Evolutionary conservation across 2,329 filamentous ascomycete genomes (phyloP), one percentile per base, ranked within the genome.

Genomic region (Exophiala mesophila): DNA sequence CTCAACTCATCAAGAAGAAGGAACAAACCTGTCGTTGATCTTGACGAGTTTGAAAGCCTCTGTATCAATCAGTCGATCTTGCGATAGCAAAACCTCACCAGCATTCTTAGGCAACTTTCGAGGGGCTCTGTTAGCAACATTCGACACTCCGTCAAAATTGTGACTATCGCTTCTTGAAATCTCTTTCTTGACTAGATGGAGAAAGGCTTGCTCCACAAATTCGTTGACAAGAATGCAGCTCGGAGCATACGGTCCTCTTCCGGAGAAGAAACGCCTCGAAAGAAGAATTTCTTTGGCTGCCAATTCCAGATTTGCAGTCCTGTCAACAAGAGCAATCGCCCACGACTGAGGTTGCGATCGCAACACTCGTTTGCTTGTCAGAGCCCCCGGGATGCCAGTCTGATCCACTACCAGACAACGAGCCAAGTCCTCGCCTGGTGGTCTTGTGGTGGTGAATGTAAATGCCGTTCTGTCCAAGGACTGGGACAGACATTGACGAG

Each of bases 151-250:
- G 13, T 6, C 30, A 15, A 33, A 12, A 30, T 16, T 15, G 18
- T 42, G 34, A n/a, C 28, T 18, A 24, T n/a, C 8, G 10, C 20
- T 34, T 10, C 10, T 12, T 13, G 30, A 13, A 8, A 29, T 23
- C 6, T 26, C 13, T 20, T 26, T 21, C 5, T 29, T 24, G 16
- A 38, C 28, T 9, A 35, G 15, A 12, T 29, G 19, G 7, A 37
- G 10, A 23, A 43, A 43, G 13, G 30, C 32, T 9, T n/a, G 15
- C 19, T 32, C 74, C 3, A 69, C 64, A 45, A 73, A 83, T 49
- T 83, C 79, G 44, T 83, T 80, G 13, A 83, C 78, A 0, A 82
- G 59, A 0, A 83, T 72, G 0, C 80, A 24, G 52, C 82, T 78
- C 0, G 80, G 80, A 0, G 77, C 73, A 53, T 82, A 82, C 0